A percentile compares a stretch with the other conserved stretches of the same genome.
phyloP scores from a whole-genome alignment of 805 yeast genomes.

The Hanseniaspora guilliermondii region DNA sequence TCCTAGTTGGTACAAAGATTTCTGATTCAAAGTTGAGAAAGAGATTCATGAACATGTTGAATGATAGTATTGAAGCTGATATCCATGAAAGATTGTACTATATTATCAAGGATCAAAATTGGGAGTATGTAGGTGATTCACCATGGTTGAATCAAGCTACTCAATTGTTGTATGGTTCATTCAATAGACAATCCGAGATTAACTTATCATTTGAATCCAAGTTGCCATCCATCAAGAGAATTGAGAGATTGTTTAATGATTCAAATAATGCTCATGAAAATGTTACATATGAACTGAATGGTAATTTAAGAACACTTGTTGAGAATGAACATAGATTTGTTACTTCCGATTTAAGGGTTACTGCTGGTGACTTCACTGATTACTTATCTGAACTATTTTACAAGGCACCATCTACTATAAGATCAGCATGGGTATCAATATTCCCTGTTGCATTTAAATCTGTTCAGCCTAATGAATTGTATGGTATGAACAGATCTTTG shows the following conservation, averaged over 20 bases:
- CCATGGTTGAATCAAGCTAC: slow-evolving; percentile 92
- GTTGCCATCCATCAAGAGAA: slow-evolving; percentile 41
- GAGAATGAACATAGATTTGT: slow-evolving; percentile 29
- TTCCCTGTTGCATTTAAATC: slow-evolving; percentile 73
- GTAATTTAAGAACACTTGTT: slow-evolving; percentile 25
- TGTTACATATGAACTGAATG: slow-evolving; percentile 15
- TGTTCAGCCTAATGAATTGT: slow-evolving; percentile 65
- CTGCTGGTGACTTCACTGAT: slow-evolving; percentile 47
- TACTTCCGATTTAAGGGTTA: slow-evolving; percentile 25
- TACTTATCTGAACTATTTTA: slow-evolving; percentile 76
- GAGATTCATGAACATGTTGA: slow-evolving; percentile 66
- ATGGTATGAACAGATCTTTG: slow-evolving; percentile 71
- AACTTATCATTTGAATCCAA: slow-evolving; percentile 39
- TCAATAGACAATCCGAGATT: slow-evolving; percentile 40
- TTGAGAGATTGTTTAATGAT: slow-evolving; percentile 16
- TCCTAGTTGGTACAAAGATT: slow-evolving; percentile 81
- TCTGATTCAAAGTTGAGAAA: slow-evolving; percentile 63
- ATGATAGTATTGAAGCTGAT: slow-evolving; percentile 64
- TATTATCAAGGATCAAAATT: slow-evolving; percentile 85
- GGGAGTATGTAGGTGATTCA: slow-evolving; percentile 90
- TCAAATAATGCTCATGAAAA: slow-evolving; percentile 20
- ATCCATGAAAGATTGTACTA: slow-evolving; percentile 70
- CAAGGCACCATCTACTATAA: slow-evolving; percentile 66
- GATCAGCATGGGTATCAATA: slow-evolving; percentile 67
- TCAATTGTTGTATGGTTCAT: slow-evolving; percentile 71